Base-by-base conservation (phyloP, 208 protist genomes). In the Acanthamoeba lenticulata region DNA sequence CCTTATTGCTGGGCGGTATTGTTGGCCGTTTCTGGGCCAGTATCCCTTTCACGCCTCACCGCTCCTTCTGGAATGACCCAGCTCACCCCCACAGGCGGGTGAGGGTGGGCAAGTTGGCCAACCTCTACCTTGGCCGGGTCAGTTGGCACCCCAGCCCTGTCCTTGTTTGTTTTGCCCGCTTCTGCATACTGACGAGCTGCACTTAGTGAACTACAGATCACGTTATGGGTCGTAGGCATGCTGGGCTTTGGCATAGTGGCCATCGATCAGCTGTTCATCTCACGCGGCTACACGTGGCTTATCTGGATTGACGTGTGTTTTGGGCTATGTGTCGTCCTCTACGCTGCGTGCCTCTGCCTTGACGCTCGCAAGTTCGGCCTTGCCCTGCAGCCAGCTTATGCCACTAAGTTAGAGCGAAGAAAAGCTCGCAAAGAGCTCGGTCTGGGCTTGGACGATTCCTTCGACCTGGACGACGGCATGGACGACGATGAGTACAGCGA, bases 221-320 rank as follows among this genome's bases (percentile, higher is more conserved):
- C 24, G 15, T 36, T 79, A 15, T 79, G 69, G 69, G 44, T 79
- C 36, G 36, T 45, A 15, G 69, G 34, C 69, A 79, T 79, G 69
- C 69, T 79, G 69, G 69, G 69, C 19, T 79, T 79, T 19, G 69
- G 69, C 0, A 45, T 79, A 4, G 69, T 79, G 69, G 69, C 69
- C 2, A 6, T 79, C 0, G 3, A n/a, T 1, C 69, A 79, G 69
- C 69, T 79, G 36, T 79, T 79, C 69, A 29, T 45, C 34, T 17
- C 32, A 7, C 69, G 69, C 1, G 34, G 34, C 69, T 79, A 79
- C 69, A 36, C 38, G 32, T 79, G 69, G 69, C 36, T 79, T 1
- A 79, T 79, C 69, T 79, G 69, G 69, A 19, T 79, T 21, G 69
- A 79, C 69, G 69, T 79, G 36, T 79, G 69, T 36, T 79, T 79